A percentile compares a stretch with the other conserved stretches of the same genome.
Conservation (phyloP, 2,329 filamentous ascomycete species). For the Pseudodiploospora longispora region DNA sequence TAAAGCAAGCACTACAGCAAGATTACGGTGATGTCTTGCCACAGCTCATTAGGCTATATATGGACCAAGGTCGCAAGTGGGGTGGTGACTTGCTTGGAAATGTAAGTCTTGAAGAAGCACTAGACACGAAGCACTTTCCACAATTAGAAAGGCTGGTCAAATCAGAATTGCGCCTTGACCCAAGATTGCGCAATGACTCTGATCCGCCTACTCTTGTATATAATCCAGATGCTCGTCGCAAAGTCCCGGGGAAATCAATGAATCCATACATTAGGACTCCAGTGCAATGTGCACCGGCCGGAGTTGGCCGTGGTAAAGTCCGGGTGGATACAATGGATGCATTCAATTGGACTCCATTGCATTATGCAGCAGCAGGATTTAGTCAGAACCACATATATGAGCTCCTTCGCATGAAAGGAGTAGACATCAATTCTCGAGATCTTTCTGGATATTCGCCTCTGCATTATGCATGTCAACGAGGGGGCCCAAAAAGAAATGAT, state of each 20-base stretch:
- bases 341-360: constrained; percentile 3
- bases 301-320: no score
- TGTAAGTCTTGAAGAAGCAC: no score
- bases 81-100: no score
- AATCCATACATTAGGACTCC: no score
- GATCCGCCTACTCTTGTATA: not conserved
- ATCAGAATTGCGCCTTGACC: not conserved
- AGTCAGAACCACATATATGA: not conserved
- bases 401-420: not conserved
- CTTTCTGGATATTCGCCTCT: constrained; percentile 1
- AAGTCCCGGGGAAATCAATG: not conserved
- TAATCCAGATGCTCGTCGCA: not conserved
- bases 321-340: not conserved
- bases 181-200: not conserved
- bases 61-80: no score
- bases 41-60: no score
- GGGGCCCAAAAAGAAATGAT: not conserved
- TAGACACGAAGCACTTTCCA: no score
- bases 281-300: no score
- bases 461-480: not conserved
- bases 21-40: no score
- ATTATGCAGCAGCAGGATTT: constrained; percentile 1
- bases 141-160: no score
- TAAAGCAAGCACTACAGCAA: no score
- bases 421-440: not conserved